phyloP scores from a whole-genome alignment of 176 grass and related monocot genomes.

The Hyparrhenia diplandra region DNA sequence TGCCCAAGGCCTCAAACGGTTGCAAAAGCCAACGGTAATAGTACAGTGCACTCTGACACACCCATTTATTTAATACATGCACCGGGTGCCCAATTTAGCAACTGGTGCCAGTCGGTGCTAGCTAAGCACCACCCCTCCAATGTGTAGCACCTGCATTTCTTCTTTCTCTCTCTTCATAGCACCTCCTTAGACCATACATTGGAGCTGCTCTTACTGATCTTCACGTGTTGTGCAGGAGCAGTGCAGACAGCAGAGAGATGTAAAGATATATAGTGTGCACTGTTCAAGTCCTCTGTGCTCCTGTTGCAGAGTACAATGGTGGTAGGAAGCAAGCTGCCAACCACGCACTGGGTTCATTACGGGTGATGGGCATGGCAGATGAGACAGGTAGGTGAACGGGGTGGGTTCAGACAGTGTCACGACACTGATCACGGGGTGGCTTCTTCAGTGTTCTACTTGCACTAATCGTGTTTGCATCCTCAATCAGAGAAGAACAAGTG shows the following conservation, averaged over 20 bases:
- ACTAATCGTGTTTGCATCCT: neutral
- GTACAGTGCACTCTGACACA: no score
- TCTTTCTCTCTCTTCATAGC: no score
- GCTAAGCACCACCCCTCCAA: no score
- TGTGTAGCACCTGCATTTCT: no score
- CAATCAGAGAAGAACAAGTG: neutral
- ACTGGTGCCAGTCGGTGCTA: no score
- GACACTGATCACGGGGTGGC: neutral
- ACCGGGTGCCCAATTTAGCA: no score
- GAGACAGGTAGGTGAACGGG: neutral
- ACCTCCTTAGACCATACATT: no score
- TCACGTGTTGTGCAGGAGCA: slow-evolving; percentile 31
- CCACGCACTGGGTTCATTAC: slow-evolving; percentile 13
- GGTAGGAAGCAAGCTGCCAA: slow-evolving; percentile 28
- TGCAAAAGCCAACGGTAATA: no score
- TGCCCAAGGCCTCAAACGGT: no score
- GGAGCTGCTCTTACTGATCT: no score
- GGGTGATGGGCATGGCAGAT: neutral
- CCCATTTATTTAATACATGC: no score
- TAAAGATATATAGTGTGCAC: neutral
- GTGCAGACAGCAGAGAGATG: neutral
- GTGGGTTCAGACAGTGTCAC: neutral
- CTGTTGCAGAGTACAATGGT: neutral
- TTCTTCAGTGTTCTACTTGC: no score
- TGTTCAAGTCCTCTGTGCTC: neutral